These are phyloP conservation scores for Austroboletus eburneus DNA, from an alignment of 768 basidiomycete species.

Conservation along the genomic window DNA sequence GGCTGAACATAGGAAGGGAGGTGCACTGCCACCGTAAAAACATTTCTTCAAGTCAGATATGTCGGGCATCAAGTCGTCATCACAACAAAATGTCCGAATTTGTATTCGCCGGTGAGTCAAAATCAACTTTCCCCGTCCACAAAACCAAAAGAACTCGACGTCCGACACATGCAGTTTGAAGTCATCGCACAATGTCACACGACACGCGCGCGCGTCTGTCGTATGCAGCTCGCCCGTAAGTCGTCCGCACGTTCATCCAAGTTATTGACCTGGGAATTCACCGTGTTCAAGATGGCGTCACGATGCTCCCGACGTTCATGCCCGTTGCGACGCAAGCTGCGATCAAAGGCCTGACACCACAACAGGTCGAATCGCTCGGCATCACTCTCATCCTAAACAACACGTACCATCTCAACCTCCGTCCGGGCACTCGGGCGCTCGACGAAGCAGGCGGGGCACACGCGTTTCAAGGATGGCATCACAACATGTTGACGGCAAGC, in stretches of 20 bases:
- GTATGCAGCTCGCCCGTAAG: constrained; percentile 79
- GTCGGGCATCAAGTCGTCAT: no score
- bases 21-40: no score
- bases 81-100: no score
- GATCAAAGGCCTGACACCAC: constrained; percentile 85
- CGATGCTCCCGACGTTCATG: constrained; percentile 89
- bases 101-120: no score
- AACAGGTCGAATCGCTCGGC: constrained; percentile 78
- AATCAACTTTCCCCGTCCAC: no score
- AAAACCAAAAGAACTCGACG: no score
- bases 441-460: constrained; percentile 82
- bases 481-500: constrained; percentile 78
- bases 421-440: constrained; percentile 74
- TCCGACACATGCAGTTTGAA: constrained; percentile 83
- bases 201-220: constrained; percentile 78
- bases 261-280: constrained; percentile 1
- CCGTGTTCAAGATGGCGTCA: constrained; percentile 58
- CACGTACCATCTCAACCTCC: constrained; percentile 85
- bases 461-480: constrained; percentile 82
- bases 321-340: constrained; percentile 91
- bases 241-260: constrained; percentile 1
- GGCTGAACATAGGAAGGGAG: constrained; percentile 25
- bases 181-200: constrained; percentile 77
- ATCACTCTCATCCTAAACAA: constrained; percentile 85
- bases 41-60: no score